Evolutionary conservation across 1,139 yeast species (phyloP).

Genomic region (Geotrichum bryndzae): DNA sequence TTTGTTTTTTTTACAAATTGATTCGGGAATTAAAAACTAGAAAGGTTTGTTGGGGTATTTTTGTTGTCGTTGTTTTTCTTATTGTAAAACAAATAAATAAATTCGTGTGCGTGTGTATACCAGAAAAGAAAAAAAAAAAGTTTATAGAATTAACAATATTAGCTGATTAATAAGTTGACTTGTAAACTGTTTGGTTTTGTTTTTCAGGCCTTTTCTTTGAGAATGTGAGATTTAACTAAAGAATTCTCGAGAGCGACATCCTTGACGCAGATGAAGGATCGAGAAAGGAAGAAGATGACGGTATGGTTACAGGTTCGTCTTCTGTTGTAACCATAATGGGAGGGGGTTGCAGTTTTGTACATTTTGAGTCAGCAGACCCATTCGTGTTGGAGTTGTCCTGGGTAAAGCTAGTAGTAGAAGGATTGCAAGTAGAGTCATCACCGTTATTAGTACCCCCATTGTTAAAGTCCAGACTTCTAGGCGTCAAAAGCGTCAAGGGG

Average conservation of each 20-base stretch:
- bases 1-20: too few relatives aligned
- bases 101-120: neutral
- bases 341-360: neutral
- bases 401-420: neutral
- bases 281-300: neutral
- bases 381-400: neutral
- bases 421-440: too few relatives aligned
- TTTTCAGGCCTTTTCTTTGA: neutral
- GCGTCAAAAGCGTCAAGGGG: neutral
- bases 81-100: too few relatives aligned
- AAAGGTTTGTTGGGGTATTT: too few relatives aligned
- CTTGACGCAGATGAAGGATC: slow-evolving; percentile 6
- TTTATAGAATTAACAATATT: neutral
- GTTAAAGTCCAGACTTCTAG: neutral
- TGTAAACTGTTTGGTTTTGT: neutral
- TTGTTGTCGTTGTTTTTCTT: too few relatives aligned
- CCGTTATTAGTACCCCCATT: neutral
- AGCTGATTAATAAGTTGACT: neutral
- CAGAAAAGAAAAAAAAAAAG: neutral
- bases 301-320: neutral
- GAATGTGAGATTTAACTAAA: neutral
- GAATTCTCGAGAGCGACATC: slow-evolving; percentile 7
- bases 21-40: too few relatives aligned
- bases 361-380: neutral
- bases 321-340: neutral